These are phyloP conservation scores for Monilinia fructicola DNA, from an alignment of 2,329 filamentous ascomycete species.

Conservation along the genomic window DNA sequence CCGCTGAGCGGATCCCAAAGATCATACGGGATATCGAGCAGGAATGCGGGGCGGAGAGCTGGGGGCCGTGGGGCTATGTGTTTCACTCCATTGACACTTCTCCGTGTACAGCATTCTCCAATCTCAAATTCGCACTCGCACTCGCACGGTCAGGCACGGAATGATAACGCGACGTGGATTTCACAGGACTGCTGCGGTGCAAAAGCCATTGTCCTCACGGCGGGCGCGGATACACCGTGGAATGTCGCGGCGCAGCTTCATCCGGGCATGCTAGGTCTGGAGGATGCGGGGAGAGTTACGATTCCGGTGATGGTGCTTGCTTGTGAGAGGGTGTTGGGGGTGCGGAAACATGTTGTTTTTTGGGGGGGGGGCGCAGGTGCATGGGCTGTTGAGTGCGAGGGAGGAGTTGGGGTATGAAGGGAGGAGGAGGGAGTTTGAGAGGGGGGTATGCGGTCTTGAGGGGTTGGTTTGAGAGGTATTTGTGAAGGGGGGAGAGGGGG, in stretches of 20 bases:
- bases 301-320: conserved; percentile 58
- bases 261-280: conserved; percentile 61
- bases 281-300: conserved; percentile 58
- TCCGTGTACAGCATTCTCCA: too few species aligned
- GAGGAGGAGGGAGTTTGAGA: conserved; percentile 48
- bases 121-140: too few species aligned
- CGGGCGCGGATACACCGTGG: conserved; percentile 44
- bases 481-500: conserved; percentile 26
- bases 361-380: too few species aligned
- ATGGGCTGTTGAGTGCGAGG: too few species aligned
- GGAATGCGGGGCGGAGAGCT: conserved; percentile 48
- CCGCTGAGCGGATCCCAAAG: conserved; percentile 51
- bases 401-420: too few species aligned
- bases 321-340: too few species aligned
- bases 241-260: conserved; percentile 51
- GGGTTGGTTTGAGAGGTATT: conserved; percentile 44
- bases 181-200: conserved; percentile 37
- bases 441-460: conserved; percentile 43
- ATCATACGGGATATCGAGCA: conserved; percentile 48
- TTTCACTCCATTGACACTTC: too few species aligned
- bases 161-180: not conserved
- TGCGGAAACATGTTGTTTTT: too few species aligned
- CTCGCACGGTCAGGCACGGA: too few species aligned
- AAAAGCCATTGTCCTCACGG: conserved; percentile 30
- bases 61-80: conserved; percentile 28